These are phyloP conservation scores for Cladophialophora immunda DNA, from an alignment of 2,329 filamentous ascomycete genomes.

Conservation along the genomic window DNA sequence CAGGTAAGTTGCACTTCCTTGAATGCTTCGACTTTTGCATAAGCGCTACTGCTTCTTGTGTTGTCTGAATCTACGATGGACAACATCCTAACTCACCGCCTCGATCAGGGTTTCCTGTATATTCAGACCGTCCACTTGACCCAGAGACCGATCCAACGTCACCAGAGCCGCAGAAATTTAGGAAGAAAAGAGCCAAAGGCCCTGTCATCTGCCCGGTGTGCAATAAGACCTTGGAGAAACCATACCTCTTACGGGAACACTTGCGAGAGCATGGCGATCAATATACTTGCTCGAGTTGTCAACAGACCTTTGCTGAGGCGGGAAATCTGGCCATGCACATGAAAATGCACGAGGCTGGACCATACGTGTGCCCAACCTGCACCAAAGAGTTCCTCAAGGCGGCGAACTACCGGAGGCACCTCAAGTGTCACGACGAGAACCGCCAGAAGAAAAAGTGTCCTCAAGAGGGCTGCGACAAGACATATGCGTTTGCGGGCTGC, in stretches of 20 bases:
- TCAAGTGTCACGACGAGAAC: slow-evolving; percentile 16
- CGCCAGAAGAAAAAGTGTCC: slow-evolving; percentile 23
- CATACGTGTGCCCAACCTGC: slow-evolving; percentile 15
- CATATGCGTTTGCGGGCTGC: slow-evolving; percentile 13
- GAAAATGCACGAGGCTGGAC: slow-evolving; percentile 22
- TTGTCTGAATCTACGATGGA: neutral
- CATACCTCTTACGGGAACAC: slow-evolving; percentile 6
- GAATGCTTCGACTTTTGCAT: neutral
- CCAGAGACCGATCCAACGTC: neutral
- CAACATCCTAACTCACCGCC: neutral
- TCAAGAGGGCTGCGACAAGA: slow-evolving; percentile 20
- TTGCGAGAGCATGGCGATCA: slow-evolving; percentile 22
- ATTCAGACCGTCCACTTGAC: neutral
- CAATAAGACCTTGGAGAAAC: slow-evolving; percentile 5
- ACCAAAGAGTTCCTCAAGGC: slow-evolving; percentile 23
- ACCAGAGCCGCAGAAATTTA: neutral
- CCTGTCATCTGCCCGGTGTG: slow-evolving; percentile 9
- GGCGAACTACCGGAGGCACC: slow-evolving; percentile 9
- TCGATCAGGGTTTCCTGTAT: neutral
- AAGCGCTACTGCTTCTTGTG: neutral
- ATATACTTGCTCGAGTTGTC: slow-evolving; percentile 21
- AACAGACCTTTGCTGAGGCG: slow-evolving; percentile 16
- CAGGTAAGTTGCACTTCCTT: neutral
- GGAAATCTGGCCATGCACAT: slow-evolving; percentile 22
- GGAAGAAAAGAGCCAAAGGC: neutral